phyloP scores from a whole-genome alignment of 2,329 filamentous ascomycete species.

The Ophiocordyceps camponoti-rufipedis region DNA sequence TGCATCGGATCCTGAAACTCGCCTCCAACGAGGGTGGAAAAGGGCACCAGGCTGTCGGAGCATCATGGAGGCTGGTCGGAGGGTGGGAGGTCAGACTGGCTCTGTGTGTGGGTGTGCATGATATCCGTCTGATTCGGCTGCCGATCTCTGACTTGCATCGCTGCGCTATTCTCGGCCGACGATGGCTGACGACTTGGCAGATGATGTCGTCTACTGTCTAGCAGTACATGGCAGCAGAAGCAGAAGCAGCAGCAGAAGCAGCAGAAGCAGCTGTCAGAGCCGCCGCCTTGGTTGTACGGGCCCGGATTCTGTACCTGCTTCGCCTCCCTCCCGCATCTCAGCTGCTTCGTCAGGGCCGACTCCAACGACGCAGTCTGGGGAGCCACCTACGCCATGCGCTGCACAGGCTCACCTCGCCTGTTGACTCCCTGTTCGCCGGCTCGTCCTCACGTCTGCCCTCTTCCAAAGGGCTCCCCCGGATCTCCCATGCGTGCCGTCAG shows the following conservation, averaged over 20 bases:
- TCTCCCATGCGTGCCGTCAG: neutral
- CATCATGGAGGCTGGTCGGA: neutral
- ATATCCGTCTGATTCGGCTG: conserved; percentile 4
- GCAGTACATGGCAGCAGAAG: too few relatives aligned
- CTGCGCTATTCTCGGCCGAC: conserved; percentile 1
- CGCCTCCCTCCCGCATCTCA: conserved; percentile 6
- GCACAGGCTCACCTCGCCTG: neutral
- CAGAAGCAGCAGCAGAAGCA: too few relatives aligned
- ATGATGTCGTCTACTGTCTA: too few relatives aligned
- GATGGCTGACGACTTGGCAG: too few relatives aligned
- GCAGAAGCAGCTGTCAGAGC: neutral
- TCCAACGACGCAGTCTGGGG: neutral
- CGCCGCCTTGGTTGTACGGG: neutral
- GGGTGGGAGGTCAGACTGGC: conserved; percentile 1
- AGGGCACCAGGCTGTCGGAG: neutral
- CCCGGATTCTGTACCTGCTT: neutral
- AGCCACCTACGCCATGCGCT: conserved; percentile 3
- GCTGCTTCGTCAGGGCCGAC: neutral
- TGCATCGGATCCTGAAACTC: neutral
- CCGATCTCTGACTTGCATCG: conserved; percentile 7
- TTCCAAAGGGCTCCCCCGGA: neutral
- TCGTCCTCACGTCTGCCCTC: neutral
- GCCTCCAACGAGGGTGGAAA: neutral
- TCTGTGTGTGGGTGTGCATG: neutral
- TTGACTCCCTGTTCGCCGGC: neutral